A percentile compares a stretch with the other conserved stretches of the same genome.
Conservation (phyloP, 2,329 filamentous ascomycete species). For the Thielaviopsis cerberus region DNA sequence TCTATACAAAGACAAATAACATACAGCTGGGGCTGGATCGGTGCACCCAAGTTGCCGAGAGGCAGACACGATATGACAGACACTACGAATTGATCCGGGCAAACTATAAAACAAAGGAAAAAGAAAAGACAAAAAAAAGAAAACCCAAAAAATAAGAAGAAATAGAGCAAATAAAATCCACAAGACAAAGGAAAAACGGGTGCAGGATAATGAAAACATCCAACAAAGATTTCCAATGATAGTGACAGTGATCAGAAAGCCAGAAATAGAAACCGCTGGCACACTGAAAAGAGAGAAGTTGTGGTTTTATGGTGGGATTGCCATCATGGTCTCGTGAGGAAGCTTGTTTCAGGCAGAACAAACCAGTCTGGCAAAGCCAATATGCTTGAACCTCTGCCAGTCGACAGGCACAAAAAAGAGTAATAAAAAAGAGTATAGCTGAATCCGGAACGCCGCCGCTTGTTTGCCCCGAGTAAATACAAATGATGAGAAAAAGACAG, state of each 20-base stretch:
- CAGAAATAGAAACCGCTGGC: not conserved
- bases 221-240: not conserved
- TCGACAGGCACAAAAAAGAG: too few relatives aligned
- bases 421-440: slow-evolving; percentile 4
- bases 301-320: too few relatives aligned
- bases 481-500: slow-evolving; percentile 4
- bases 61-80: slow-evolving; percentile 10
- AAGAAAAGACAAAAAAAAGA: not conserved
- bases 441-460: slow-evolving; percentile 8
- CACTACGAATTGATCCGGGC: slow-evolving; percentile 10
- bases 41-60: slow-evolving; percentile 9
- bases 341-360: not conserved
- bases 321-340: not conserved
- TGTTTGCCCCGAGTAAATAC: slow-evolving; percentile 10
- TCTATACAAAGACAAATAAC: slow-evolving; percentile 10
- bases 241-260: not conserved
- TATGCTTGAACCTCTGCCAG: too few relatives aligned
- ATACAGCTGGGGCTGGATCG: slow-evolving; percentile 9
- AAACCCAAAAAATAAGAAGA: not conserved
- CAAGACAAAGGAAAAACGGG: not conserved
- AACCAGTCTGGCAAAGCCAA: not conserved
- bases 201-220: not conserved
- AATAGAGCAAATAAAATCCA: not conserved
- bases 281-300: not conserved
- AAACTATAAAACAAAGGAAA: slow-evolving; percentile 3